A percentile compares a stretch with the other conserved stretches of the same genome.
Conservation (phyloP, 169 alveolate species). For the Amoebophrya sp. region DNA sequence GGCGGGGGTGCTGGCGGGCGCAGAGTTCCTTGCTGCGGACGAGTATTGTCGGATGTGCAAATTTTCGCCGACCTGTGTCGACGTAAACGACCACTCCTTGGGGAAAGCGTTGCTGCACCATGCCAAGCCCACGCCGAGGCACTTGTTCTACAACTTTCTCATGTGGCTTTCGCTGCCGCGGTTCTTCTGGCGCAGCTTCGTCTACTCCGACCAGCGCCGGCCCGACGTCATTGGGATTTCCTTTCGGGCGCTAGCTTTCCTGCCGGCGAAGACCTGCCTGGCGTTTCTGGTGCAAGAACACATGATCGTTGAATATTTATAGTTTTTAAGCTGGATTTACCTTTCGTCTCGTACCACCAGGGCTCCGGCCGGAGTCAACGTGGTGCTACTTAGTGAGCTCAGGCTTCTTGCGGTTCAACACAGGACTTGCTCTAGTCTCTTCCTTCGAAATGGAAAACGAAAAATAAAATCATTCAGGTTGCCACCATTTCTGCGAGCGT, state of each 20-base stretch:
- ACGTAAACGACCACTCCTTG: background rate
- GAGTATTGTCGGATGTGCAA: background rate
- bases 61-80: background rate
- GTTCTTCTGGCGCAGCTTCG: background rate
- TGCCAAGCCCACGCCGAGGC: background rate
- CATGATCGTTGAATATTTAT: no score
- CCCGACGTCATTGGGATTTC: background rate
- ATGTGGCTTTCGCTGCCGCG: conserved; percentile 6
- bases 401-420: no score
- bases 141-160: background rate
- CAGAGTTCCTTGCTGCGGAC: conserved; percentile 3
- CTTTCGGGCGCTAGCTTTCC: background rate
- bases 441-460: no score
- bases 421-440: no score
- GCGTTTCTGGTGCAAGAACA: no score
- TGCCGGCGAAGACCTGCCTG: background rate
- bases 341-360: no score
- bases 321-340: no score
- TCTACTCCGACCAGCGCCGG: background rate
- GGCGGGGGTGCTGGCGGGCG: background rate
- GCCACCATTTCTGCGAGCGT: background rate
- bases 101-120: background rate
- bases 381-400: no score
- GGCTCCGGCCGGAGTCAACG: no score
- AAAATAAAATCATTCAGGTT: no score